Evolutionary conservation across 176 grass and related monocot genomes (phyloP).

Genomic region (sorghum (Sorghum bicolor)): DNA sequence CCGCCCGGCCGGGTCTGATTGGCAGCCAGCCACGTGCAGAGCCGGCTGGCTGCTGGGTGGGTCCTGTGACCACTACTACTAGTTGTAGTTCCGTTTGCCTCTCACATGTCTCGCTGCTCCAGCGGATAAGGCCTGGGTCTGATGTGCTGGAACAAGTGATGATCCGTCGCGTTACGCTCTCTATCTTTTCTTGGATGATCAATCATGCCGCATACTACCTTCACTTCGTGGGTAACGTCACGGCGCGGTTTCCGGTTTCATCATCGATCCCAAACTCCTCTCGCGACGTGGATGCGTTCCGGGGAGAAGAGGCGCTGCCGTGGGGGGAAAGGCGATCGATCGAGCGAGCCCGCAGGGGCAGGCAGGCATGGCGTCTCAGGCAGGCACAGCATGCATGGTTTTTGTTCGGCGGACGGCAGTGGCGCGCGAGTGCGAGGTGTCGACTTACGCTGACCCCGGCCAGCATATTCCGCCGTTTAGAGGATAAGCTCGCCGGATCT

Average conservation of each 20-base stretch:
- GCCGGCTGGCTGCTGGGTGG: background rate
- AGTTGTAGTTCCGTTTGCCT: background rate
- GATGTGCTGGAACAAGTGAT: background rate
- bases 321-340: background rate
- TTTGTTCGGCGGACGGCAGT: background rate
- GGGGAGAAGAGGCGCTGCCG: conserved; percentile 16
- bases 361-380: background rate
- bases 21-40: background rate
- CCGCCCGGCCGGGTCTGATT: background rate
- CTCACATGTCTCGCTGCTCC: background rate
- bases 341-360: background rate
- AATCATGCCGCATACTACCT: background rate
- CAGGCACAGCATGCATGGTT: background rate
- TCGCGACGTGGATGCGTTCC: background rate
- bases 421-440: background rate
- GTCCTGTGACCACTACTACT: background rate
- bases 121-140: conserved; percentile 8
- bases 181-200: background rate
- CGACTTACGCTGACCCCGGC: background rate
- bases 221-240: background rate
- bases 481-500: background rate
- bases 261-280: too few species aligned
- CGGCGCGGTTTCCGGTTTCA: background rate
- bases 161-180: background rate
- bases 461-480: background rate